Conservation (phyloP, 2,329 filamentous ascomycete species). For the Aspergillus sp. region DNA sequence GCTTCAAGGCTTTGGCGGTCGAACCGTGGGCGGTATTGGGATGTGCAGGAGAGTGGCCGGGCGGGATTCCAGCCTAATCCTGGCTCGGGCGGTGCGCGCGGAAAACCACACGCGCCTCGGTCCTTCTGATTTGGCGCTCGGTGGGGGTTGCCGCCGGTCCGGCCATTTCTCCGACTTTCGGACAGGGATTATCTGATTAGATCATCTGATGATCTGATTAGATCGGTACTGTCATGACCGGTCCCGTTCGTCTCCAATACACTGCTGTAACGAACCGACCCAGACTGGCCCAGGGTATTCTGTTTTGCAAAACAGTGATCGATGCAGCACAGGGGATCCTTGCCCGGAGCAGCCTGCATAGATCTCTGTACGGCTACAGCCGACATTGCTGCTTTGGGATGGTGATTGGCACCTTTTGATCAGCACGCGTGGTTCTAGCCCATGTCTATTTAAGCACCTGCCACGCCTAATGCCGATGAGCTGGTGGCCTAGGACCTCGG, state of each 20-base stretch:
- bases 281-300: neutral
- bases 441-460: neutral
- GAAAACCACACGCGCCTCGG: slow-evolving; percentile 8
- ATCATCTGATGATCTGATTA: slow-evolving; percentile 34
- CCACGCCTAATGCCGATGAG: neutral
- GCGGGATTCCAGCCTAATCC: neutral
- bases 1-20: neutral
- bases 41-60: neutral
- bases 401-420: neutral
- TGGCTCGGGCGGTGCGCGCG: slow-evolving; percentile 7
- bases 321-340: neutral
- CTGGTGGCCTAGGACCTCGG: neutral
- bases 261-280: neutral
- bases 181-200: slow-evolving; percentile 28
- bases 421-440: neutral
- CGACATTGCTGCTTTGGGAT: neutral
- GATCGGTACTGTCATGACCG: slow-evolving; percentile 13
- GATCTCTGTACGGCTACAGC: neutral
- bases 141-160: slow-evolving; percentile 8
- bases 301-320: neutral
- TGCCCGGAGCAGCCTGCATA: neutral
- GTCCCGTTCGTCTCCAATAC: slow-evolving; percentile 5
- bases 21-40: neutral
- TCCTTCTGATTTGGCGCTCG: neutral
- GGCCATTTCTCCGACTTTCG: slow-evolving; percentile 21